Evolutionary conservation across 2,329 filamentous ascomycete genomes (phyloP), one percentile per base, ranked within the genome.

Genomic region (Hypoxylon sp.): DNA sequence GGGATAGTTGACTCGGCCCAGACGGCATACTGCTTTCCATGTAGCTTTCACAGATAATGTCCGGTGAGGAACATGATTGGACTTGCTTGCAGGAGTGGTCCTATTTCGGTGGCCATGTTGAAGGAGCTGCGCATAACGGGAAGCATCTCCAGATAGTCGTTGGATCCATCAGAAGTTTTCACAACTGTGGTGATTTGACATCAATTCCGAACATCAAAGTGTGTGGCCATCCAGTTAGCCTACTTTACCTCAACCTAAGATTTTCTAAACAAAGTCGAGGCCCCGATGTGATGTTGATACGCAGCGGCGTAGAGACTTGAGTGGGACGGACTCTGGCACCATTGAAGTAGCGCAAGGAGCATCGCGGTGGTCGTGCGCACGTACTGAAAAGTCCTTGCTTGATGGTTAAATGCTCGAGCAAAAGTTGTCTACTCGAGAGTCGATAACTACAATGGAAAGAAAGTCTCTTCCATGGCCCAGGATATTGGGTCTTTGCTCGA

Each of bases 201-300:
- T 32, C 63, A 17, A 73, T 48, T 17, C 68, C 69, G 32, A 73
- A 72, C 47, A 68, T 54, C 30, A 71, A 46, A 4, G 66, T 59
- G 0, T 69, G 66, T 59, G 0, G 70, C 63, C 8, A 72, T 55
- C 71, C 90, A 93, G 64, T 91, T 90, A 32, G 89, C 86, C 46
- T 89, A 89, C 71, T 91, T 89, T 49, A 89, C 75, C 2, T 80
- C 77, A 4, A 85, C 81, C 68, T 87, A 81, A 7, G 88, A 87
- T 44, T 82, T 83, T 19, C 85, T 81, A 73, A 93, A 92, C 3
- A 91, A 79, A 1, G 56, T 32, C 6, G 72, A 73, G 6, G 71
- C 71, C 28, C 60, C 62, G 22, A 73, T 69, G 47, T 72, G 65
- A 37, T 72, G 53, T 22, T 66, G 65, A 24, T 69, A 50, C 13